Conservation (phyloP, 2,329 filamentous ascomycete genomes). For the Aspergillus carbonarius region DNA sequence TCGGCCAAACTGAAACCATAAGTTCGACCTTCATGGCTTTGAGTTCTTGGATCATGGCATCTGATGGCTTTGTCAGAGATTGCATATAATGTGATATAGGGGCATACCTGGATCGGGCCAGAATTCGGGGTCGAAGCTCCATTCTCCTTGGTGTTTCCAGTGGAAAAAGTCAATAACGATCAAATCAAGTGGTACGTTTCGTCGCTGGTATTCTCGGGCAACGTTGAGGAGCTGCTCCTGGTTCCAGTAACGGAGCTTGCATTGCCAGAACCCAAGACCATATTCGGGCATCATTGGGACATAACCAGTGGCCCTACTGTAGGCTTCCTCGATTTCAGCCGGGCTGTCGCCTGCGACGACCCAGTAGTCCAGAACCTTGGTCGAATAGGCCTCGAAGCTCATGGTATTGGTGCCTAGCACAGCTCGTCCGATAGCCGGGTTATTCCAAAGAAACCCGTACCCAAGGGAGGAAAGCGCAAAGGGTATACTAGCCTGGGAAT, state of each 20-base stretch:
- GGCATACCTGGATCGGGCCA: slow-evolving; percentile 62
- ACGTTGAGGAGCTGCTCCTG: slow-evolving; percentile 63
- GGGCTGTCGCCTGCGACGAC: slow-evolving; percentile 59
- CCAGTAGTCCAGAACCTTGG: slow-evolving; percentile 63
- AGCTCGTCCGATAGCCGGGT: slow-evolving; percentile 60
- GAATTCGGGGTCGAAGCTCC: slow-evolving; percentile 63
- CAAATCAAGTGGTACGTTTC: slow-evolving; percentile 60
- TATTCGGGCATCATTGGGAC: slow-evolving; percentile 69
- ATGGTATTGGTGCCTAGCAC: slow-evolving; percentile 62
- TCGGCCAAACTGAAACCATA: slow-evolving; percentile 71
- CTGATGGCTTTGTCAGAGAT: slow-evolving; percentile 25
- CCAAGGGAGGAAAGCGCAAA: slow-evolving; percentile 61
- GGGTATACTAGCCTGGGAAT: slow-evolving; percentile 65
- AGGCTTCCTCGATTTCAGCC: slow-evolving; percentile 56
- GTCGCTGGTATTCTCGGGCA: slow-evolving; percentile 58
- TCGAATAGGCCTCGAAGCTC: slow-evolving; percentile 61
- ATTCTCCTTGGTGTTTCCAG: slow-evolving; percentile 66
- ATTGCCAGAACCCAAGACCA: slow-evolving; percentile 68
- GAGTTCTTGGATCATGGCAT: slow-evolving; percentile 64
- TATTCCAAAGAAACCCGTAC: slow-evolving; percentile 68
- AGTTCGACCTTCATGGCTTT: slow-evolving; percentile 60
- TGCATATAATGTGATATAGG: not conserved
- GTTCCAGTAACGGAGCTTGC: slow-evolving; percentile 64
- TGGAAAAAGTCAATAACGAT: slow-evolving; percentile 71
- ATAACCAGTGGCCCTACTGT: slow-evolving; percentile 57